These are phyloP conservation scores for Fusarium succisae DNA, from an alignment of 2,329 filamentous ascomycete species.

Conservation along the genomic window DNA sequence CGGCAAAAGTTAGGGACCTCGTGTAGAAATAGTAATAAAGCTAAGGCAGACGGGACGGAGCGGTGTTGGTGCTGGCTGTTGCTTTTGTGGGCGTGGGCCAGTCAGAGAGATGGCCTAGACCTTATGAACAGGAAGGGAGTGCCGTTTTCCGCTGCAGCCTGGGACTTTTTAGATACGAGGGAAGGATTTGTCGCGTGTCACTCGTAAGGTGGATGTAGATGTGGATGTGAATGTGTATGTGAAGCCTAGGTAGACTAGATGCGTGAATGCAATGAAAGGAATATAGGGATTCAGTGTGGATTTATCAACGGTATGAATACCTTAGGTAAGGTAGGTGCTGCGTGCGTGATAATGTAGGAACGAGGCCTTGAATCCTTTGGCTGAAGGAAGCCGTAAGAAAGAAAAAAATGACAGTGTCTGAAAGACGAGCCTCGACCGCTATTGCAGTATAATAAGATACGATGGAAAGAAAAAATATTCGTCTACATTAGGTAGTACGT, in stretches of 20 bases:
- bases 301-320: background rate
- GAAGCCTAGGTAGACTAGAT: background rate
- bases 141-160: conserved; percentile 27
- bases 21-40: conserved; percentile 16
- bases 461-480: background rate
- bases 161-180: conserved; percentile 18
- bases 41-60: conserved; percentile 26
- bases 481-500: background rate
- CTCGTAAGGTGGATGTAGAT: conserved; percentile 4
- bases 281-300: background rate
- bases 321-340: background rate
- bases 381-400: too few relatives aligned
- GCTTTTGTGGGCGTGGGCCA: conserved; percentile 46
- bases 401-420: background rate
- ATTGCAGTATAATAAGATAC: background rate
- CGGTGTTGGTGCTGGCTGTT: conserved; percentile 13
- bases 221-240: background rate
- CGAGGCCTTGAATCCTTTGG: background rate
- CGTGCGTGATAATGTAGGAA: background rate
- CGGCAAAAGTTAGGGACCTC: conserved; percentile 6
- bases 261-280: background rate
- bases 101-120: conserved; percentile 42
- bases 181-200: conserved; percentile 26
- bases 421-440: background rate
- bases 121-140: conserved; percentile 37